Conservation (phyloP, 2,329 filamentous ascomycete genomes). For the Chrysoporthe puriensis region DNA sequence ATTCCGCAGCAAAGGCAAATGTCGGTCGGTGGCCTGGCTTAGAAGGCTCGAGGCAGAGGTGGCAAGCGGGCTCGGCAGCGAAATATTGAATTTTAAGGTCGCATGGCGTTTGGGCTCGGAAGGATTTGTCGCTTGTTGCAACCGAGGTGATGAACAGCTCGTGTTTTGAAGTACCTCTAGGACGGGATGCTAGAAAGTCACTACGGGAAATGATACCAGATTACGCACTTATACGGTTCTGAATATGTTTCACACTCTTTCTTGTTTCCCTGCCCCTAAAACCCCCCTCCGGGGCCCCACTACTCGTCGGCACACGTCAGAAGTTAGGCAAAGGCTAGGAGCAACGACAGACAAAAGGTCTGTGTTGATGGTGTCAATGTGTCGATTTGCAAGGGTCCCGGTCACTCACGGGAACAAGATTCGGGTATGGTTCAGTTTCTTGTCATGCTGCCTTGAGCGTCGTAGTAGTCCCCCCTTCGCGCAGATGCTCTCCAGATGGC, state of each 20-base stretch:
- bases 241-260: background rate
- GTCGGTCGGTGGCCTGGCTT: conserved; percentile 27
- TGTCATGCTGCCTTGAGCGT: too few species aligned
- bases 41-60: background rate
- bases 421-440: too few species aligned
- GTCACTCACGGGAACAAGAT: too few species aligned
- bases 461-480: too few species aligned
- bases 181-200: background rate
- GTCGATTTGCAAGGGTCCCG: too few species aligned
- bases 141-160: background rate
- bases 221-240: background rate
- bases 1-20: conserved; percentile 25
- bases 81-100: background rate
- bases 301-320: too few species aligned
- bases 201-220: background rate
- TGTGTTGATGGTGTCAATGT: too few species aligned
- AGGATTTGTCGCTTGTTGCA: background rate
- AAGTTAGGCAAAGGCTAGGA: too few species aligned
- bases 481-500: too few species aligned
- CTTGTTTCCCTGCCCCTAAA: background rate
- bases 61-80: background rate
- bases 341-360: too few species aligned
- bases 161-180: background rate
- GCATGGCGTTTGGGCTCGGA: conserved; percentile 16
- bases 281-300: too few species aligned